A percentile compares a stretch with the other conserved stretches of the same genome.
These are phyloP conservation scores for Fusarium metavorans DNA, from an alignment of 2,329 filamentous ascomycete genomes.

Conservation along the genomic window DNA sequence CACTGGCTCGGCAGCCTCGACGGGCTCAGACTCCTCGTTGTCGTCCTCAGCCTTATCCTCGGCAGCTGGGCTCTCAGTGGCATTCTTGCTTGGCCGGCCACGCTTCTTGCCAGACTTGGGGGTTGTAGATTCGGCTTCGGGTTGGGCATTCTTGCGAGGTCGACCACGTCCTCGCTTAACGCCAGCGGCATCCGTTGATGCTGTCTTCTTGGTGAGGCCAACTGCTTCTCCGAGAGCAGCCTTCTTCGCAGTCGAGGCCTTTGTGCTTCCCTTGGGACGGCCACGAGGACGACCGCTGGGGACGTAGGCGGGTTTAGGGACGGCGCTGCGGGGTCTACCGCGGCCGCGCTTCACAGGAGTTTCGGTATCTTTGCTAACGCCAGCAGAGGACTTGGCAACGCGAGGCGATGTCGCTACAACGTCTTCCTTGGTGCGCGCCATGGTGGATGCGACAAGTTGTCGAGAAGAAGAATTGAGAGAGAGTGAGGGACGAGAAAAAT, in stretches of 20 bases:
- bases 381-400: conserved; percentile 49
- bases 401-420: conserved; percentile 34
- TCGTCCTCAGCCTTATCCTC: conserved; percentile 26
- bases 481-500: conserved; percentile 13
- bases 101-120: conserved; percentile 38
- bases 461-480: neutral
- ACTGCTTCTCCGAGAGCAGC: conserved; percentile 21
- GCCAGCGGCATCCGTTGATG: conserved; percentile 13
- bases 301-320: conserved; percentile 47
- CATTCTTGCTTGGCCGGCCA: conserved; percentile 50
- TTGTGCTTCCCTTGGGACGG: conserved; percentile 58
- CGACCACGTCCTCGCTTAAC: conserved; percentile 42
- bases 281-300: conserved; percentile 61
- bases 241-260: conserved; percentile 33
- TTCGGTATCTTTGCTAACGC: conserved; percentile 55
- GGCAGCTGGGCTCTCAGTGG: conserved; percentile 24
- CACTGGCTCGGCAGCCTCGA: neutral
- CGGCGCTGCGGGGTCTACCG: conserved; percentile 57
- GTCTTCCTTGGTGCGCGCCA: conserved; percentile 52
- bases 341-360: conserved; percentile 50
- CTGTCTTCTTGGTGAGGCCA: neutral
- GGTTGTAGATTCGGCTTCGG: conserved; percentile 27
- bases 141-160: conserved; percentile 45
- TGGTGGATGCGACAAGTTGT: conserved; percentile 21
- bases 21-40: neutral